These are phyloP conservation scores for Phyllostachys edulis DNA, from an alignment of 176 grass and related monocot species.

Conservation along the genomic window DNA sequence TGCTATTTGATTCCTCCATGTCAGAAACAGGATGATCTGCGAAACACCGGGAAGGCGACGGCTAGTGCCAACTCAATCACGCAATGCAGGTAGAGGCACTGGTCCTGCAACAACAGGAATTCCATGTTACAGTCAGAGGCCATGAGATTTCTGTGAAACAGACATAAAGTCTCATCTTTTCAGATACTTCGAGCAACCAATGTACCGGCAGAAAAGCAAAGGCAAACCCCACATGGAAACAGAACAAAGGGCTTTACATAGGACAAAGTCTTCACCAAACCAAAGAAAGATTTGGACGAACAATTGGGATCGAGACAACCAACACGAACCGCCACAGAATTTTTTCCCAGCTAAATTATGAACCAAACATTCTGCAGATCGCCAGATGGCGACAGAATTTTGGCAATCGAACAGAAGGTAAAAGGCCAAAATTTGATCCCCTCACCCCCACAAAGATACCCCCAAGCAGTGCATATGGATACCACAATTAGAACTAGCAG, in stretches of 20 bases:
- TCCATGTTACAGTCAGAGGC: conserved; percentile 8
- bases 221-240: conserved; percentile 29
- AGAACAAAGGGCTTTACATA: conserved; percentile 31
- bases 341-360: not conserved
- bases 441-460: not conserved
- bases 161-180: conserved; percentile 9
- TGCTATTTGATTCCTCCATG: conserved; percentile 37
- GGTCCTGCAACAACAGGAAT: conserved; percentile 29
- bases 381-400: not conserved
- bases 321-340: not conserved
- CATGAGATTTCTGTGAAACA: conserved; percentile 1
- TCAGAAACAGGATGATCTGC: not conserved
- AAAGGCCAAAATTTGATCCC: conserved; percentile 9
- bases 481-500: not conserved
- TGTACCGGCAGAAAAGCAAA: conserved; percentile 14
- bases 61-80: not conserved
- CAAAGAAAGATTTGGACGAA: conserved; percentile 6
- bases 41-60: not conserved
- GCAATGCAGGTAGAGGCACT: conserved; percentile 46
- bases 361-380: not conserved
- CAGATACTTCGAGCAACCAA: not conserved
- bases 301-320: not conserved
- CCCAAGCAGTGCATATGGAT: not conserved
- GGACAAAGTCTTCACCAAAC: conserved; percentile 34
- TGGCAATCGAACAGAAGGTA: not conserved